Percentiles rank a stretch among this genome's conserved stretches.
These are phyloP conservation scores for Nakazawaea wyomingensis DNA, from an alignment of 805 yeast species.

Conservation along the genomic window DNA sequence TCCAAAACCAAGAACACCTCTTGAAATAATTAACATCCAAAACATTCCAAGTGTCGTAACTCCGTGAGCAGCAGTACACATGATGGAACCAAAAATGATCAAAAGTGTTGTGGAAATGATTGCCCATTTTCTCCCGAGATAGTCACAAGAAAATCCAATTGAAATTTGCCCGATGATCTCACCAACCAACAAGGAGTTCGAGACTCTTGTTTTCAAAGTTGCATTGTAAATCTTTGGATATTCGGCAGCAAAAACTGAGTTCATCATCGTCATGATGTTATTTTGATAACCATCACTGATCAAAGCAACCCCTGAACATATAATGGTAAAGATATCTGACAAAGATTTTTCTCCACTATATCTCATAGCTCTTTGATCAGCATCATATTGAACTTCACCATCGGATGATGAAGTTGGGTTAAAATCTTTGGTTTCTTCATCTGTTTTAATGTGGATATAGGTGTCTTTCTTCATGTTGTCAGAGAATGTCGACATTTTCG, in stretches of 20 bases:
- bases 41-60: conserved; percentile 52
- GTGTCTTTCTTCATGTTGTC: background rate
- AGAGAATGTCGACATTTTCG: background rate
- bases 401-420: background rate
- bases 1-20: conserved; percentile 77
- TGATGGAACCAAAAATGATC: conserved; percentile 56
- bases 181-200: conserved; percentile 65
- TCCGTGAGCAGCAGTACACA: conserved; percentile 73
- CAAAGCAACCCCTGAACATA: conserved; percentile 71
- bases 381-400: conserved; percentile 15
- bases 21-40: conserved; percentile 69
- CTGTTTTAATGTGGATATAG: background rate
- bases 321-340: conserved; percentile 39
- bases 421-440: background rate
- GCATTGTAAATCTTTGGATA: conserved; percentile 40
- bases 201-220: conserved; percentile 55
- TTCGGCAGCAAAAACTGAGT: conserved; percentile 45
- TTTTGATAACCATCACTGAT: conserved; percentile 77
- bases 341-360: conserved; percentile 23
- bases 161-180: conserved; percentile 67
- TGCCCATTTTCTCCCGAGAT: conserved; percentile 67
- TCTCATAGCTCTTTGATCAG: conserved; percentile 16
- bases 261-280: conserved; percentile 66
- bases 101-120: conserved; percentile 57
- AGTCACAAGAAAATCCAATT: conserved; percentile 60